Evolutionary conservation across 192 early-diverging fungal species (phyloP).

Genomic region (Coemansia sp.): DNA sequence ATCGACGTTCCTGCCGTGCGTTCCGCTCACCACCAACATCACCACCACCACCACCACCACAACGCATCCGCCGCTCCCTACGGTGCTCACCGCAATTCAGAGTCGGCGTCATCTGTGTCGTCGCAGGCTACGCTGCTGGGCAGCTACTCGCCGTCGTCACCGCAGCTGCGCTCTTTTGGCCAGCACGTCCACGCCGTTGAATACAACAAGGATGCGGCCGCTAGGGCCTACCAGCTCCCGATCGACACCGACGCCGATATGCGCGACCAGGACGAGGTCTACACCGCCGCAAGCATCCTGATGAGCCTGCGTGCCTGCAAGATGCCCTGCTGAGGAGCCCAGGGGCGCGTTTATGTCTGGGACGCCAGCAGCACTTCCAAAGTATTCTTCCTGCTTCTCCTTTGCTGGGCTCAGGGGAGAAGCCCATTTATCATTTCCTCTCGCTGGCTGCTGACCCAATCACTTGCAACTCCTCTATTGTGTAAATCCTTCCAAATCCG

Average conservation of each 20-base stretch:
- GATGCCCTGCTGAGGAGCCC: slow-evolving; percentile 28
- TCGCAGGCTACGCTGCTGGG: slow-evolving; percentile 36
- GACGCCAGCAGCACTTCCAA: not conserved
- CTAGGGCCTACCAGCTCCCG: not conserved
- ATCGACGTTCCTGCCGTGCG: slow-evolving; percentile 27
- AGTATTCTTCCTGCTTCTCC: not conserved
- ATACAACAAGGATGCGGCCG: slow-evolving; percentile 4
- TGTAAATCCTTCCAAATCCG: too few relatives aligned
- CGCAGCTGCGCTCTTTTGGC: slow-evolving; percentile 10
- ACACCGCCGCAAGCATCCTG: slow-evolving; percentile 48
- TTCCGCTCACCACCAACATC: not conserved
- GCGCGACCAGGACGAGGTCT: slow-evolving; percentile 43
- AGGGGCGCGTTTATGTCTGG: not conserved
- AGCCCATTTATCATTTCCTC: too few relatives aligned
- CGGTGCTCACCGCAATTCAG: slow-evolving; percentile 36
- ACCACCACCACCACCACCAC: not conserved
- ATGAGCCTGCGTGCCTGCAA: slow-evolving; percentile 51
- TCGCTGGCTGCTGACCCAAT: too few relatives aligned
- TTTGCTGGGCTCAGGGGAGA: not conserved
- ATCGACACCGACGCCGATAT: not conserved
- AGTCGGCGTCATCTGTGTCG: slow-evolving; percentile 44
- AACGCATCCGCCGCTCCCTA: not conserved
- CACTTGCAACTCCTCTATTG: too few relatives aligned
- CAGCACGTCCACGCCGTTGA: not conserved
- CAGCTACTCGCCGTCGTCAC: slow-evolving; percentile 16